A percentile compares a stretch with the other conserved stretches of the same genome.
phyloP scores from a whole-genome alignment of 352 stramenopile species.

The Globisporangium viniferum region DNA sequence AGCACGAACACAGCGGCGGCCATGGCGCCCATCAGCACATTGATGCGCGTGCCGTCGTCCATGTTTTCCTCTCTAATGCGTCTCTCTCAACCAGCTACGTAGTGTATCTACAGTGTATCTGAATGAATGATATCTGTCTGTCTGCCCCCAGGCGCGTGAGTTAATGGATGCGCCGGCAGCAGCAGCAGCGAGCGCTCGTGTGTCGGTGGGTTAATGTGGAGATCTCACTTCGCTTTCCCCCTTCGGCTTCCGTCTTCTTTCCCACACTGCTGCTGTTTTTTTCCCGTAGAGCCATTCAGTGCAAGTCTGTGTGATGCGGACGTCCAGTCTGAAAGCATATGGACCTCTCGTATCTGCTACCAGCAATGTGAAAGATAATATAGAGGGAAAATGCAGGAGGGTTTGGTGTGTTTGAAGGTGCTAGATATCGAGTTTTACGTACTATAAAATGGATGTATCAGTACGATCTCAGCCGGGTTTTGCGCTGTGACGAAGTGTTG shows the following conservation, averaged over 20 bases:
- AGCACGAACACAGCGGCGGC: constrained; percentile 37
- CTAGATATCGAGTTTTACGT: background rate
- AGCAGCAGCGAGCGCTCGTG: background rate
- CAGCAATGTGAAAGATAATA: no score
- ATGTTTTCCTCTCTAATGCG: background rate
- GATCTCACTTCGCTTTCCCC: background rate
- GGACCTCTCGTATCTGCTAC: background rate
- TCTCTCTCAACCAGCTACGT: background rate
- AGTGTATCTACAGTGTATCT: background rate
- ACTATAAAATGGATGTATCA: background rate
- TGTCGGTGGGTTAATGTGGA: background rate
- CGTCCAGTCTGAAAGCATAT: background rate
- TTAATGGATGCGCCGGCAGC: background rate
- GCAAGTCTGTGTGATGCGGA: background rate
- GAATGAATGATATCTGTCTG: background rate
- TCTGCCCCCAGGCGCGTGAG: background rate
- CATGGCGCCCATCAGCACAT: constrained; percentile 18
- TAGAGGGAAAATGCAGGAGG: no score
- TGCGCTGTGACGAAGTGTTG: constrained; percentile 3
- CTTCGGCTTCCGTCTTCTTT: background rate
- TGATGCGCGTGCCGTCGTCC: constrained; percentile 15
- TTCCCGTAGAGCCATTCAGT: background rate
- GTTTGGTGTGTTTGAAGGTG: no score
- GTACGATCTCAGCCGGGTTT: background rate
- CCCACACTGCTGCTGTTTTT: background rate